These are phyloP conservation scores for Schizophyllum amplum DNA, from an alignment of 1,284 basidiomycete genomes.

Conservation along the genomic window DNA sequence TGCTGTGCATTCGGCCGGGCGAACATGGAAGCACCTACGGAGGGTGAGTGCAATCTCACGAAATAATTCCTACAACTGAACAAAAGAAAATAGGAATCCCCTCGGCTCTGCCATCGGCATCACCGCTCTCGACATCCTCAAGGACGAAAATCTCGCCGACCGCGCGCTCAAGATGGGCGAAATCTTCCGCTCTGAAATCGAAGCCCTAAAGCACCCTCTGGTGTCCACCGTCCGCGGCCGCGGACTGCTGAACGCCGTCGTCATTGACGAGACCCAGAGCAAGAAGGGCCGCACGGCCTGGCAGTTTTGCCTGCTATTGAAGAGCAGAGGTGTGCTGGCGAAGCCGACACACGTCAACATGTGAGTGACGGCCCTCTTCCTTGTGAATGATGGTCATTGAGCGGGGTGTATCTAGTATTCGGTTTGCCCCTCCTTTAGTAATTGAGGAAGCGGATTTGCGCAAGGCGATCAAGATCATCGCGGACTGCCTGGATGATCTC, in stretches of 20 bases:
- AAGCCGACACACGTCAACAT: conserved; percentile 97
- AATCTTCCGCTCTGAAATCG: conserved; percentile 68
- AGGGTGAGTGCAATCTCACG: conserved; percentile 45
- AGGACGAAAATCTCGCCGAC: conserved; percentile 78
- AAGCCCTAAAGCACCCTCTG: conserved; percentile 60
- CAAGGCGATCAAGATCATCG: conserved; percentile 73
- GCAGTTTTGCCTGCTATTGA: conserved; percentile 92
- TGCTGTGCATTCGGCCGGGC: conserved; percentile 94
- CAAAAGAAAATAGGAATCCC: conserved; percentile 68
- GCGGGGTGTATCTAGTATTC: conserved; percentile 50
- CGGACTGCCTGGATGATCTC: conserved; percentile 70
- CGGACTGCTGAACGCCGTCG: conserved; percentile 90
- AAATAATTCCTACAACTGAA: conserved; percentile 1
- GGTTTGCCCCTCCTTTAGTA: conserved; percentile 92
- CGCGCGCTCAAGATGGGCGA: conserved; percentile 77
- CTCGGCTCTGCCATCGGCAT: conserved; percentile 92
- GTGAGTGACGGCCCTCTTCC: conserved; percentile 34
- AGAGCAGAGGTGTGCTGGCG: conserved; percentile 84
- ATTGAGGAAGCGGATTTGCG: conserved; percentile 81
- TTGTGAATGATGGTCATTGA: conserved; percentile 1
- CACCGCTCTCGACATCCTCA: conserved; percentile 83
- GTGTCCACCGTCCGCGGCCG: conserved; percentile 74
- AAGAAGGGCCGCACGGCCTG: conserved; percentile 80
- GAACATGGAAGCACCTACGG: conserved; percentile 98
- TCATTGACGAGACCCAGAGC: conserved; percentile 83